phyloP scores from a whole-genome alignment of 1,139 yeast genomes.

The Saccharomycopsis crataegensis region DNA sequence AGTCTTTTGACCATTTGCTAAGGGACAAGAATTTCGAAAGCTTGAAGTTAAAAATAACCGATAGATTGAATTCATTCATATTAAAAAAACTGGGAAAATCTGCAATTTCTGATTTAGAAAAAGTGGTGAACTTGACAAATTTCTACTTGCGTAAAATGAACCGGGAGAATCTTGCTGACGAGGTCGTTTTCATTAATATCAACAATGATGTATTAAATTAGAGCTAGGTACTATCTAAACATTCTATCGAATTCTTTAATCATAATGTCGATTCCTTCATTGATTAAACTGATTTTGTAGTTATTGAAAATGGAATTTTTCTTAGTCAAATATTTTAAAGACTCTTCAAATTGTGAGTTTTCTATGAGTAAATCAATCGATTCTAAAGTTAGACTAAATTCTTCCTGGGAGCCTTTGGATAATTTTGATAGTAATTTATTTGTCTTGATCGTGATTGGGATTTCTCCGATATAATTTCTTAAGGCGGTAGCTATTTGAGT shows the following conservation, averaged over 20 bases:
- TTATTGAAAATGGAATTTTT: constrained; percentile 12
- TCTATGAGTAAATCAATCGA: neutral
- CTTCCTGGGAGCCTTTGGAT: neutral
- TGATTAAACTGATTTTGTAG: constrained; percentile 15
- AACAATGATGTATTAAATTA: constrained; percentile 25
- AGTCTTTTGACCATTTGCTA: constrained; percentile 1
- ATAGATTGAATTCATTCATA: constrained; percentile 38
- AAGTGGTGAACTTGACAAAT: constrained; percentile 31
- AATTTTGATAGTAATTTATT: constrained; percentile 3
- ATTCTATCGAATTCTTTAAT: constrained; percentile 15
- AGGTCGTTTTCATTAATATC: constrained; percentile 31
- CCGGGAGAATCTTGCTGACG: constrained; percentile 25
- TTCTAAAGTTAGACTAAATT: neutral
- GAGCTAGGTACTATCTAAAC: constrained; percentile 6
- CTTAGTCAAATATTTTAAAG: constrained; percentile 14
- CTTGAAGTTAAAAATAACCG: constrained; percentile 36
- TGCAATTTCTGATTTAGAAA: constrained; percentile 32
- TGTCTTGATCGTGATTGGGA: constrained; percentile 8
- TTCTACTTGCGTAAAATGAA: constrained; percentile 29
- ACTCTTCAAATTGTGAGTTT: constrained; percentile 12
- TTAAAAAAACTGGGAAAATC: constrained; percentile 32
- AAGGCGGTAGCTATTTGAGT: constrained; percentile 8
- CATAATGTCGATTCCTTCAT: constrained; percentile 12
- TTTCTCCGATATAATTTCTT: constrained; percentile 7
- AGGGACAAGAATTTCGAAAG: constrained; percentile 37